Percentiles rank a stretch among this genome's conserved stretches.
phyloP scores from a whole-genome alignment of 164 flowering plant species.

The Vitis vinifera region DNA sequence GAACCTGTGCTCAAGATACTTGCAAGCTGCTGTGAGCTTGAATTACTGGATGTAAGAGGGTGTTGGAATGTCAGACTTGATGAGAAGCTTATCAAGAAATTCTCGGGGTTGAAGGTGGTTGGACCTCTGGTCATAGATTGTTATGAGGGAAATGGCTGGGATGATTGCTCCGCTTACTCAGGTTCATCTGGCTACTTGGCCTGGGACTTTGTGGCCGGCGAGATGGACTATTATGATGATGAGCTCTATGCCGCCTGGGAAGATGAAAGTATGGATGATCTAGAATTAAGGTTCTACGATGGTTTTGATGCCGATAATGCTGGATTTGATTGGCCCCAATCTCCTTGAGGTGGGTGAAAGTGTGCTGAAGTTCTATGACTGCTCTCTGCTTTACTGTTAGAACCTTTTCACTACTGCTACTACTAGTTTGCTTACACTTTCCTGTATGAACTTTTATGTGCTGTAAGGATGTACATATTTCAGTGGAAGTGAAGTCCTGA shows the following conservation, averaged over 20 bases:
- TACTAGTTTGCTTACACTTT: constrained; percentile 11
- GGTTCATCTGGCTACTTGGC: constrained; percentile 40
- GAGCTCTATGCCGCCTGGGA: constrained; percentile 41
- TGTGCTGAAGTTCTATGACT: constrained; percentile 2
- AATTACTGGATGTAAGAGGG: constrained; percentile 54
- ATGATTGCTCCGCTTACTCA: constrained; percentile 38
- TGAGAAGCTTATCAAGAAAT: constrained; percentile 33
- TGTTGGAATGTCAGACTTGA: constrained; percentile 54
- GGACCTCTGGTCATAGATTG: constrained; percentile 27
- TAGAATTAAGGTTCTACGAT: constrained; percentile 50
- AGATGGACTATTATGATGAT: constrained; percentile 26
- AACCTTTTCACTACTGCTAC: neutral
- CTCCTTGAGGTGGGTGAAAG: constrained; percentile 14
- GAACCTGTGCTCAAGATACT: constrained; percentile 13
- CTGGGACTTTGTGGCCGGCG: constrained; percentile 43
- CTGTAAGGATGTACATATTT: constrained; percentile 22
- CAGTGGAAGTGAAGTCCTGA: constrained; percentile 19
- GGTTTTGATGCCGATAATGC: constrained; percentile 26
- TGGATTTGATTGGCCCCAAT: constrained; percentile 44
- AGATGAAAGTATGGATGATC: constrained; percentile 42
- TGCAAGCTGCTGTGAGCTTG: constrained; percentile 30
- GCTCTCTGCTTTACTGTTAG: neutral
- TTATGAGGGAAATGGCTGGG: constrained; percentile 35
- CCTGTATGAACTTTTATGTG: constrained; percentile 19
- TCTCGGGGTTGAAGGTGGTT: constrained; percentile 26